Evolutionary conservation across 768 basidiomycete genomes (phyloP), one percentile per base, ranked within the genome.

Genomic region (Calocera cornea): DNA sequence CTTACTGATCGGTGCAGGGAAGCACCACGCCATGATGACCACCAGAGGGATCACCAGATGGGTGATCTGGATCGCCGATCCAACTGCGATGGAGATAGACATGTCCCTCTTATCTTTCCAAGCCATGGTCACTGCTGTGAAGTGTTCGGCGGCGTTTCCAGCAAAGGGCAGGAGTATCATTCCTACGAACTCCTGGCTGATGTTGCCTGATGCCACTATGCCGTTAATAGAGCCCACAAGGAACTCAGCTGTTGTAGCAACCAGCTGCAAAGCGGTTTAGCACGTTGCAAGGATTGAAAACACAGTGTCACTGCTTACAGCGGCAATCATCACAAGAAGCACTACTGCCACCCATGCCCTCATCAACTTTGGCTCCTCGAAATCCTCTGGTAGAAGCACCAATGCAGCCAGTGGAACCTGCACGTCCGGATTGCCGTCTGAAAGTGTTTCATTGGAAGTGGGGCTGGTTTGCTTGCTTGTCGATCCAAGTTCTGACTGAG

Each of bases 141-240:
- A 87, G 74, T 95, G 93, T 73, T 97, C 94, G 11, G 89, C 92
- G 8, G 91, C 89, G 73, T 92, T 93, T n/a, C 91, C 91, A 14
- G 94, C 93, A 38, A 97, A 92, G 5, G 95, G 95, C 11, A 98
- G 82, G 16, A 98, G 79, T 71, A 98, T 92, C 41, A 97, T 76
- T 12, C 90, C 94, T 68, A 97, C 87, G 73, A 93, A 98, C 75
- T 89, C 89, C 69, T 84, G 83, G 68, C 79, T 83, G 66, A 98
- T 87, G 5, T 24, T 17, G 29, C 86, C 85, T 0, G 72, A 72
- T 0, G 71, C 72, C 0, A 89, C 87, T 36, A 97, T 73, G 14
- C 90, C 90, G 69, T 83, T 78, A 70, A 97, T 94, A 2, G 90
- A 90, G 72, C 83, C 84, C 2, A 97, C 91, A 2, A 97, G 82